Base-by-base conservation (phyloP, 805 yeast genomes). In the Hyphopichia homilentoma region DNA sequence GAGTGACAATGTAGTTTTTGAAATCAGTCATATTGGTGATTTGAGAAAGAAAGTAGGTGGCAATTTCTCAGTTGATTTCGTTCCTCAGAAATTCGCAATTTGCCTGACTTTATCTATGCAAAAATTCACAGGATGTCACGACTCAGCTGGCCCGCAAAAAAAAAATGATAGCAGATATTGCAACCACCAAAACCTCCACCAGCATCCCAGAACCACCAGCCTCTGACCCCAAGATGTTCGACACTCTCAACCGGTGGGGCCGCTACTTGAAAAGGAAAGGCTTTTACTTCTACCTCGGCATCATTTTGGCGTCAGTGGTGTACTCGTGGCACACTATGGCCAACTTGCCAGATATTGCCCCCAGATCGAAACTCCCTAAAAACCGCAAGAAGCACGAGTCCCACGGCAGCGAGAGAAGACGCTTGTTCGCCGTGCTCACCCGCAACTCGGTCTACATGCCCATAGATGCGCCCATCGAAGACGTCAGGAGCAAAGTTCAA, bases 1-100 rank as follows among this genome's bases (percentile, higher is more conserved):
- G 64, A 23, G 77, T 70, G 36, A 73, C 56, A 32, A 71, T 68
- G 47, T 56, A 59, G 27, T 54, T 40, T 41, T 64, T 65, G 21
- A 49, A 37, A 34, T 48, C 58, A 17, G 62, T 30, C 63, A 59
- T 57, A 29, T 27, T 29, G 16, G 33, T n/a, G n/a, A n/a, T n/a
- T n/a, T n/a, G n/a, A n/a, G n/a, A n/a, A n/a, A n/a, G n/a, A n/a
- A 23, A 19, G 31, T 23, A 26, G 5, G 7, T 33, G 19, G 17
- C 16, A 17, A 21, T n/a, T 22, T 12, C 12, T 14, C 24, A 12
- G 31, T 18, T 9, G 12, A 13, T 19, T 28, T 19, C 6, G 9
- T 12, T 16, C 20, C 8, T 14, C 6, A 12, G 13, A 15, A n/a
- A n/a, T n/a, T n/a, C n/a, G n/a, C n/a, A n/a, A n/a, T n/a, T n/a